Base-by-base conservation (phyloP, 257 asterid species). In the Penstemon barbatus region DNA sequence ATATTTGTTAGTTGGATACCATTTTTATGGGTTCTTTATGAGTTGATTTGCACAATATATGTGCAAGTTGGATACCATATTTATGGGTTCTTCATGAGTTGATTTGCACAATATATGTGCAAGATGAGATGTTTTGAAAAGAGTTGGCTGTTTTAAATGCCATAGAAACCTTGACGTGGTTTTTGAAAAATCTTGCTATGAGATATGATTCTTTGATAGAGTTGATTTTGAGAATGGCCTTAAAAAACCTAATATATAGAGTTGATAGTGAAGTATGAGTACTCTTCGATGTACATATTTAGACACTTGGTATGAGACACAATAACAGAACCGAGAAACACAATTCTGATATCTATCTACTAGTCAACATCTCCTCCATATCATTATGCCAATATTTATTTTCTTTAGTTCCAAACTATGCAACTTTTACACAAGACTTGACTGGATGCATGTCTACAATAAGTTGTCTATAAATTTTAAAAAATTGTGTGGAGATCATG, bases 91-190 rank as follows among this genome's bases (percentile, higher is more conserved):
- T 56, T 42, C 37, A 62, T 52, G 11, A 41, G 38, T 50, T 19
- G 48, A 11, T 12, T 33, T 39, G 12, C 52, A 25, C 33, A 25
- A 25, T 25, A 25, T 25, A 25, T 25, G 18, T 41, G 61, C 65
- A 50, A 59, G 45, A 38, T 39, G 56, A 61, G 5, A 41, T 9
- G 37, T 52, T 70, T 51, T 44, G 12, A 52, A 4, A 62, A 39
- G 12, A 71, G 39, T 71, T 69, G 40, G 55, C 15, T 13, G n/a
- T 68, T 25, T 55, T 13, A 57, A 11, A 25, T 33, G 37, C 19
- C 42, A 49, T 49, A 44, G 6, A 11, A 19, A 43, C 65, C 45
- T 68, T 58, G 44, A 48, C 25, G 2, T 43, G 57, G 41, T 6
- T 3, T 46, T 43, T 41, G 19, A 41, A 4, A 8, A 46, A 44